These are phyloP conservation scores for Loxodes magnus DNA, from an alignment of 73 alveolate species.

Conservation along the genomic window DNA sequence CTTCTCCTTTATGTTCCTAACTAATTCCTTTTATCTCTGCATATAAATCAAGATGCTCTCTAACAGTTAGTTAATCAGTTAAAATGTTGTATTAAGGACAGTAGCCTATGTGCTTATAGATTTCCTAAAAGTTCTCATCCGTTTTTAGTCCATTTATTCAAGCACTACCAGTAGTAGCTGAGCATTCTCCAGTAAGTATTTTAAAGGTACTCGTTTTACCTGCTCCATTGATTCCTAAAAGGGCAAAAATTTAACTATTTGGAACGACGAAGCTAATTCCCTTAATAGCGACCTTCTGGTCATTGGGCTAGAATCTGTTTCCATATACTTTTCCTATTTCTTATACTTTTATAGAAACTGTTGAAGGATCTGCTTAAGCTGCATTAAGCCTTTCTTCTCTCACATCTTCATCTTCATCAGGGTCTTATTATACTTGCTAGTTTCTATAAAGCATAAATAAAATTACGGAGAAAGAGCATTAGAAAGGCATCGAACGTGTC, in stretches of 20 bases:
- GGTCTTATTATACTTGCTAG: slow-evolving; percentile 22
- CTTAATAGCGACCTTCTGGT: slow-evolving; percentile 30
- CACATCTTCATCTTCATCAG: slow-evolving; percentile 30
- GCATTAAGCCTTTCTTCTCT: slow-evolving; percentile 12
- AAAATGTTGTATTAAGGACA: slow-evolving; percentile 96
- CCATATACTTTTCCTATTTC: slow-evolving; percentile 16
- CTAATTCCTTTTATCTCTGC: slow-evolving; percentile 85
- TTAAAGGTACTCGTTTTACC: slow-evolving; percentile 76
- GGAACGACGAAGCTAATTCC: slow-evolving; percentile 38
- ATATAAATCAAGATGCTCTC: slow-evolving; percentile 88
- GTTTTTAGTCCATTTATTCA: slow-evolving; percentile 40
- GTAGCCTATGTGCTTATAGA: slow-evolving; percentile 47
- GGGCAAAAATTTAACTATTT: slow-evolving; percentile 53
- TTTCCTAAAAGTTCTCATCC: slow-evolving; percentile 22
- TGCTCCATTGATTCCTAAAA: slow-evolving; percentile 48
- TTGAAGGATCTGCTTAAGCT: slow-evolving; percentile 15
- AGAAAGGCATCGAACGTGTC: background rate
- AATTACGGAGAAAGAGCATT: too few species aligned
- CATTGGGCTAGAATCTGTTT: slow-evolving; percentile 23
- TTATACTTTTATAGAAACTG: slow-evolving; percentile 22
- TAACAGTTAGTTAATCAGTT: slow-evolving; percentile 79
- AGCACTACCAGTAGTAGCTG: slow-evolving; percentile 44
- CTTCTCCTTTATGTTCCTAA: slow-evolving; percentile 15
- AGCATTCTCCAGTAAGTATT: slow-evolving; percentile 61
- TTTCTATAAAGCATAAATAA: background rate